Percentiles rank a stretch among this genome's conserved stretches.
These are phyloP conservation scores for Naganishia friedmannii DNA, from an alignment of 768 basidiomycete species.

Conservation along the genomic window DNA sequence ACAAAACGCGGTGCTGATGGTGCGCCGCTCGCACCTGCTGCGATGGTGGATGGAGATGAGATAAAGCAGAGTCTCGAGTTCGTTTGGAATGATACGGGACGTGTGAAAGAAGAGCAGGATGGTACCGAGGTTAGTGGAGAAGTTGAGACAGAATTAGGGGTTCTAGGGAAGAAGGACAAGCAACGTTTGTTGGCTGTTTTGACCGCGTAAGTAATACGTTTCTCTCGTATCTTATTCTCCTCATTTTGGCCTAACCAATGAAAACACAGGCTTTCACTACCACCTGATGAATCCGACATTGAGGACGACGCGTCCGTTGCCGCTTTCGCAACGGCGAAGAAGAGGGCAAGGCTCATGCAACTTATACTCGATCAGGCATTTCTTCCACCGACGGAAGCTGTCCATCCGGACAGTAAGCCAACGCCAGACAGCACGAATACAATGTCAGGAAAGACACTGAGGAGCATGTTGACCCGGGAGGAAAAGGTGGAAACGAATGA, in stretches of 20 bases:
- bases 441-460: background rate
- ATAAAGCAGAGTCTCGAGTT: slow-evolving; percentile 17
- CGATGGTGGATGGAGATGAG: slow-evolving; percentile 9
- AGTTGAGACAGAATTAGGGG: background rate
- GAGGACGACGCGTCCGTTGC: background rate
- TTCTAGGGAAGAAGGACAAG: background rate
- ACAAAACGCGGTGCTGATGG: slow-evolving; percentile 4
- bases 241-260: background rate
- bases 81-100: background rate
- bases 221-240: background rate
- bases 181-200: slow-evolving; percentile 11
- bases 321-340: background rate
- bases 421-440: background rate
- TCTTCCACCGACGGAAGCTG: background rate
- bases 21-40: background rate
- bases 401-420: background rate
- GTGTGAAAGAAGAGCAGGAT: background rate
- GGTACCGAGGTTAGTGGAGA: background rate
- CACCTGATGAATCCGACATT: background rate
- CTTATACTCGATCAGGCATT: slow-evolving; percentile 20
- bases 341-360: slow-evolving; percentile 3
- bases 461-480: background rate
- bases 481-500: background rate
- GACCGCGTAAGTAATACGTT: slow-evolving; percentile 10
- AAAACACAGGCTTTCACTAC: background rate